phyloP scores from a whole-genome alignment of 495 filamentous ascomycete genomes.

The Neurospora africana region DNA sequence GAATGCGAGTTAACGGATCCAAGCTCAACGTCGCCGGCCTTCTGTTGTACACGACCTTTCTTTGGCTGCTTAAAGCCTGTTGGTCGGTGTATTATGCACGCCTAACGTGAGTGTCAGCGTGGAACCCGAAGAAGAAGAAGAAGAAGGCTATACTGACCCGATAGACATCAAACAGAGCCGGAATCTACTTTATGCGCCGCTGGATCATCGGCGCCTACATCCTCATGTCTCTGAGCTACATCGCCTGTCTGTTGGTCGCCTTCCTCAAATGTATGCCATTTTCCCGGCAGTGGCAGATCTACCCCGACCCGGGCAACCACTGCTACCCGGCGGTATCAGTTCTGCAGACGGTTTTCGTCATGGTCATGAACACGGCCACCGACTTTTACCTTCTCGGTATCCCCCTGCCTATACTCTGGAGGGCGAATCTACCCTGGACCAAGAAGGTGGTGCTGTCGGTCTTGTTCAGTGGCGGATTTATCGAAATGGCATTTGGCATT shows the following conservation, averaged over 20 bases:
- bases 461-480: constrained; percentile 48
- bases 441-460: constrained; percentile 44
- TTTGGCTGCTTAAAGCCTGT: constrained; percentile 48
- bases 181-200: constrained; percentile 34
- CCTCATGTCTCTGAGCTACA: constrained; percentile 37
- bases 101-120: constrained; percentile 36
- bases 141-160: neutral
- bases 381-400: constrained; percentile 48
- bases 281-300: constrained; percentile 48
- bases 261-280: constrained; percentile 36
- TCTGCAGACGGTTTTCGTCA: constrained; percentile 24
- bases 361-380: constrained; percentile 42
- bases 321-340: constrained; percentile 23
- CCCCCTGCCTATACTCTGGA: constrained; percentile 46
- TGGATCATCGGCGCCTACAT: constrained; percentile 38
- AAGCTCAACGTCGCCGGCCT: constrained; percentile 47
- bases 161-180: constrained; percentile 14
- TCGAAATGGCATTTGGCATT: constrained; percentile 50
- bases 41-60: constrained; percentile 43
- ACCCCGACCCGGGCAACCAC: constrained; percentile 42
- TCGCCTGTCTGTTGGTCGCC: constrained; percentile 35
- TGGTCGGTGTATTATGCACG: constrained; percentile 50
- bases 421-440: constrained; percentile 36
- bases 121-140: too few species aligned
- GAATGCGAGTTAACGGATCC: constrained; percentile 41